Base-by-base conservation (phyloP, 75 land plant genomes). In the Pinus taeda region DNA sequence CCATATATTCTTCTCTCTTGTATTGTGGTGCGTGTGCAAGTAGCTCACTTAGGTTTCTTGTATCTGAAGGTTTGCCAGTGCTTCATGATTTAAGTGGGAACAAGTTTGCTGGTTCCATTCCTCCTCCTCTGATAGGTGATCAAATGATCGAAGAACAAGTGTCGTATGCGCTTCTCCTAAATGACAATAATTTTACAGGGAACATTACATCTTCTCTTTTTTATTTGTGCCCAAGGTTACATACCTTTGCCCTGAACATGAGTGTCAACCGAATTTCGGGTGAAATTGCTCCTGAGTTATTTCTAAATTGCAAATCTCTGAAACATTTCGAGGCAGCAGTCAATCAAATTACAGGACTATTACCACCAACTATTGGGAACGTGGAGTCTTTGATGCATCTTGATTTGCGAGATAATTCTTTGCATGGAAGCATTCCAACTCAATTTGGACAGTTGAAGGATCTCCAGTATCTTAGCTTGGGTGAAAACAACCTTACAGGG, bases 1-100 rank as follows among this genome's bases (percentile, higher is more conserved):
- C 17, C 57, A 18, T n/a, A 60, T 59, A 71, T 33, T 66, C 74
- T 57, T 61, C 71, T 4, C 22, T 69, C 33, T 78, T 84, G 17
- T 42, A 83, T 60, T 69, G 71, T 57, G 72, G 60, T 57, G 45
- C 62, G 33, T 56, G 75, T 56, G 22, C 17, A 15, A 21, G 22
- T 36, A 77, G 53, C 53, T 57, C 29, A 55, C 74, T 62, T 63
- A 21, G 53, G 74, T 75, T 24, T 42, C n/a, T 70, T 29, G 22
- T 36, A 49, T 36, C 57, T 20, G 76, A 73, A 15, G 69, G 75
- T 73, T 42, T 85, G 20, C 72, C 57, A n/a, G 78, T 89, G 57
- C 59, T 89, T 21, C 91, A 87, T 78, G 87, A 87, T 78, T 74
- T 87, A 24, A 87, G 87, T 72, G 24, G 57, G 75, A 90, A 90